phyloP scores from a whole-genome alignment of 768 basidiomycete genomes.

The Termitomyces sp. region DNA sequence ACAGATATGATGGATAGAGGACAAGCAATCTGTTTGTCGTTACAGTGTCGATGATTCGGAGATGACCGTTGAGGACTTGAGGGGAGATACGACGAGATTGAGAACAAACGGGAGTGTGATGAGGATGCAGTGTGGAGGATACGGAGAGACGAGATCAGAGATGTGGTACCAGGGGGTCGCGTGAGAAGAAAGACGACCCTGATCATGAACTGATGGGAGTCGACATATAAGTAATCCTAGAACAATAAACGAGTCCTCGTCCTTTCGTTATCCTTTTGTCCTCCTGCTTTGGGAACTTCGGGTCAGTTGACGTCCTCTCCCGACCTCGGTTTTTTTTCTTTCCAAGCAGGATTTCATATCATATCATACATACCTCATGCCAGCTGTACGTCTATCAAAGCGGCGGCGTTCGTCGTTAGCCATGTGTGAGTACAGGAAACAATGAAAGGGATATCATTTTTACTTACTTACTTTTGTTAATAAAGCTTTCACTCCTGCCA shows the following conservation, averaged over 20 bases:
- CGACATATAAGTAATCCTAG: conserved; percentile 1
- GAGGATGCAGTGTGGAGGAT: neutral
- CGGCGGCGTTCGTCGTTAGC: conserved; percentile 16
- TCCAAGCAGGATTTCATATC: neutral
- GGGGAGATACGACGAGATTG: too few species aligned
- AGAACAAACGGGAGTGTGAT: neutral
- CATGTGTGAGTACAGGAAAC: conserved; percentile 7
- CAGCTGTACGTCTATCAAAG: conserved; percentile 16
- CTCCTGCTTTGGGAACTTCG: conserved; percentile 15
- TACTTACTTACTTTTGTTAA: neutral
- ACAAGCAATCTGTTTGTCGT: neutral
- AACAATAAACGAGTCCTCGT: neutral
- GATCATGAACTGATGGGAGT: neutral
- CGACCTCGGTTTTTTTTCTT: conserved; percentile 1
- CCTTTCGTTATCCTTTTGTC: conserved; percentile 15
- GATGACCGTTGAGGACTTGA: neutral
- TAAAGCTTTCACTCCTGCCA: conserved; percentile 35
- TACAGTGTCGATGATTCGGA: neutral
- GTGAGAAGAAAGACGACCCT: neutral
- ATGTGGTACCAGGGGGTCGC: neutral
- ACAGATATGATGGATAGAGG: neutral
- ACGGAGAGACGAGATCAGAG: neutral
- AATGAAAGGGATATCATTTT: neutral
- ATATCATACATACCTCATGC: conserved; percentile 16
- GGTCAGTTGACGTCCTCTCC: conserved; percentile 1